Conservation (phyloP, 495 filamentous ascomycete species). For the Lasiosphaeria ovina region DNA sequence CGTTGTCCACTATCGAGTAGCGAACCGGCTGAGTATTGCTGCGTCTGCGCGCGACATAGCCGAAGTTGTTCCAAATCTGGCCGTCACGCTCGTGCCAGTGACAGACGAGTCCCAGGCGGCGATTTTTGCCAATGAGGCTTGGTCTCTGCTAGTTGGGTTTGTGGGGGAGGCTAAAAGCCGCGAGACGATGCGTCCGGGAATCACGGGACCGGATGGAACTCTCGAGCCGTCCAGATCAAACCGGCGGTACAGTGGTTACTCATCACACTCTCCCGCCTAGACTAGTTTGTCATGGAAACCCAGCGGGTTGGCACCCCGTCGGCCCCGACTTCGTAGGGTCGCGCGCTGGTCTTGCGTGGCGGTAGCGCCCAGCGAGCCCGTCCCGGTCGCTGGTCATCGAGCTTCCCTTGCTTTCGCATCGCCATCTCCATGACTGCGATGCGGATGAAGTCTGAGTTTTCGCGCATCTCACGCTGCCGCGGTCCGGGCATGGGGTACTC, state of each 20-base stretch:
- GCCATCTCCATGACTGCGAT: slow-evolving; percentile 96
- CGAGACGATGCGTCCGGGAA: too few species aligned
- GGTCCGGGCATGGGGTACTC: slow-evolving; percentile 45
- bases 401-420: slow-evolving; percentile 88
- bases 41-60: too few species aligned
- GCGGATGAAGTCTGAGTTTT: slow-evolving; percentile 91
- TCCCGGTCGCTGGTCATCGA: slow-evolving; percentile 80
- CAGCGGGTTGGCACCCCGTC: slow-evolving; percentile 54
- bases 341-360: slow-evolving; percentile 62
- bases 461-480: slow-evolving; percentile 83
- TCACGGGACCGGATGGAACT: too few species aligned
- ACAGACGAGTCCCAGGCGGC: too few species aligned
- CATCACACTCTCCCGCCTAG: not conserved
- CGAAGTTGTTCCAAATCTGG: too few species aligned
- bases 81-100: too few species aligned
- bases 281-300: slow-evolving; percentile 34
- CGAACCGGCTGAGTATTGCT: too few species aligned
- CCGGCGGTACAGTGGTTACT: too few species aligned
- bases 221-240: not conserved
- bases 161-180: too few species aligned
- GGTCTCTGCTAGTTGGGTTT: too few species aligned
- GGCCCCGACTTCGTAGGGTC: slow-evolving; percentile 49
- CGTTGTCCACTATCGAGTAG: too few species aligned
- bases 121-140: too few species aligned
- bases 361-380: slow-evolving; percentile 85